Evolutionary conservation across 768 basidiomycete genomes (phyloP).

Genomic region (Kwoniella sp.): DNA sequence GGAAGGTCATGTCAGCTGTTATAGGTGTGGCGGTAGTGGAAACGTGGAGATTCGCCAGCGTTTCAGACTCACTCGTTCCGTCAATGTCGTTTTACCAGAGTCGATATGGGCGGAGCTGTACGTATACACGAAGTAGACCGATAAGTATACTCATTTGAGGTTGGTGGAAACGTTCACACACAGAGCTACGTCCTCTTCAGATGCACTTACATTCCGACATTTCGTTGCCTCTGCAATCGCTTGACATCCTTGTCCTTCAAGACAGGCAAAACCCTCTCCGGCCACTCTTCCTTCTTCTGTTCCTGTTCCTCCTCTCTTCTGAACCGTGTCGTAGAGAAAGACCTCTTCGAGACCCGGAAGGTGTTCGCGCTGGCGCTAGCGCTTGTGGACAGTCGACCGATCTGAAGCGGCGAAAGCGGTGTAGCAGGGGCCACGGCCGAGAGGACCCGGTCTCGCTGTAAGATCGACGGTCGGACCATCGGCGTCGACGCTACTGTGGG

Average conservation of each 20-base stretch:
- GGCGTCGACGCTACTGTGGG: conserved; percentile 5
- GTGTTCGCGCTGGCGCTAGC: neutral
- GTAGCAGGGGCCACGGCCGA: conserved; percentile 1
- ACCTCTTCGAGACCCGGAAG: conserved; percentile 15
- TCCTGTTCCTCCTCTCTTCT: conserved; percentile 21
- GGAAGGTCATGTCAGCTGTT: conserved; percentile 15
- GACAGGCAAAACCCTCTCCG: conserved; percentile 54
- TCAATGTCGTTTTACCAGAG: conserved; percentile 96
- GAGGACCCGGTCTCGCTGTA: conserved; percentile 22
- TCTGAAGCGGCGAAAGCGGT: conserved; percentile 2
- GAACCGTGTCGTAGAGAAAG: conserved; percentile 33
- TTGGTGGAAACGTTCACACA: no score
- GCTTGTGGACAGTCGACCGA: neutral
- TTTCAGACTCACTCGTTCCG: conserved; percentile 67
- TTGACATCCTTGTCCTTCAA: conserved; percentile 66
- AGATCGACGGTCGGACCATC: conserved; percentile 9
- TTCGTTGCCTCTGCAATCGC: conserved; percentile 76
- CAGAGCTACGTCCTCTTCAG: neutral
- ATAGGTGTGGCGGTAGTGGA: neutral
- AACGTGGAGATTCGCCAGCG: neutral
- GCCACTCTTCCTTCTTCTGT: conserved; percentile 45
- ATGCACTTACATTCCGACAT: conserved; percentile 76
- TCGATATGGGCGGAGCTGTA: conserved; percentile 59
- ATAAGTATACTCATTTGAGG: neutral
- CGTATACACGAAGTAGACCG: conserved; percentile 7